Percentiles rank a stretch among this genome's conserved stretches.
These are phyloP conservation scores for Dipteronia dyeriana DNA, from an alignment of 345 rosid genomes.

Conservation along the genomic window DNA sequence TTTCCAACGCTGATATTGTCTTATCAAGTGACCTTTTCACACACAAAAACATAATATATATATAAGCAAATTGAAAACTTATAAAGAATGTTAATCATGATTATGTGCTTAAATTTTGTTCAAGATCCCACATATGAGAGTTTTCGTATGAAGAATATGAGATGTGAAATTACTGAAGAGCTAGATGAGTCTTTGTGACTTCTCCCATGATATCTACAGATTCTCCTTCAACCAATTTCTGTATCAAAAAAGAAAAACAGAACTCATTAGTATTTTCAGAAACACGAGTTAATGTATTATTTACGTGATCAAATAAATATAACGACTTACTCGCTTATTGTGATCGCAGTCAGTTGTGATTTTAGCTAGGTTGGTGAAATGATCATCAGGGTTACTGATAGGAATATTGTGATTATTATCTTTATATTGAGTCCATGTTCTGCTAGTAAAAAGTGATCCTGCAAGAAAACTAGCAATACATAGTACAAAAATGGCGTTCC, in stretches of 20 bases:
- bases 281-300: not conserved
- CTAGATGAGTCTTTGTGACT: conserved; percentile 70
- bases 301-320: not conserved
- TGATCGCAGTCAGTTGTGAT: conserved; percentile 53
- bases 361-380: conserved; percentile 25
- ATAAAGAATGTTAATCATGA: no score
- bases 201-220: conserved; percentile 62
- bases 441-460: conserved; percentile 60
- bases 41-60: not conserved
- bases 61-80: no score
- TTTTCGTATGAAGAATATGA: not conserved
- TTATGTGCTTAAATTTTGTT: no score
- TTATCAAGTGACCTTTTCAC: conserved; percentile 59
- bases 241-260: not conserved
- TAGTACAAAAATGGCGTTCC: conserved; percentile 56
- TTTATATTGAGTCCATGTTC: conserved; percentile 34
- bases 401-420: not conserved
- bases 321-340: conserved; percentile 61
- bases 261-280: no score
- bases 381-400: conserved; percentile 27
- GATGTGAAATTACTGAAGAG: conserved; percentile 44
- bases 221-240: conserved; percentile 65
- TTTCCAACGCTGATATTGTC: conserved; percentile 64
- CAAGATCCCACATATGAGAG: not conserved
- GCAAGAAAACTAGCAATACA: conserved; percentile 75